phyloP scores from a whole-genome alignment of 2,329 filamentous ascomycete genomes.

The Trichophyton mentagrophytes region DNA sequence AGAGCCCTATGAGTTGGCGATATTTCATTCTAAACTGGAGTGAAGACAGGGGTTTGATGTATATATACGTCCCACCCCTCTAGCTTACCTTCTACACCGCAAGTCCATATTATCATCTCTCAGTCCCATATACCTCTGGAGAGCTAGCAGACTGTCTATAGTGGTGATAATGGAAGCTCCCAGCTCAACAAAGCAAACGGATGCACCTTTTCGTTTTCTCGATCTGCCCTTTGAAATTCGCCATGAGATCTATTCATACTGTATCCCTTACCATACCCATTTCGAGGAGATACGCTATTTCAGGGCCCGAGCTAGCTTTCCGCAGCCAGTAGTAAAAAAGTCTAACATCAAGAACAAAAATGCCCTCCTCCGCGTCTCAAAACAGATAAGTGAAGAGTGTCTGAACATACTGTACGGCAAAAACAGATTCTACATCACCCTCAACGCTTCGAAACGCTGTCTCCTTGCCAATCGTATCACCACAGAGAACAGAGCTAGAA shows the following conservation, averaged over 20 bases:
- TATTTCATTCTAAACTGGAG: not conserved
- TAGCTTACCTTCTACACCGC: not conserved
- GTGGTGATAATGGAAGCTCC: not conserved
- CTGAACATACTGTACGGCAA: not conserved
- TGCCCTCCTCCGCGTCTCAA: not conserved
- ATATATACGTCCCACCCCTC: not conserved
- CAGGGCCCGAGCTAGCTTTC: not conserved
- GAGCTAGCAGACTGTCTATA: not conserved
- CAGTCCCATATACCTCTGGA: not conserved
- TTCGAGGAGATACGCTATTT: slow-evolving; percentile 2
- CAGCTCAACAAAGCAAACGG: no score
- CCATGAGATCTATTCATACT: not conserved
- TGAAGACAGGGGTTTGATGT: not conserved
- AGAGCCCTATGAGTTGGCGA: not conserved
- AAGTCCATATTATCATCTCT: not conserved
- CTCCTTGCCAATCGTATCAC: not conserved
- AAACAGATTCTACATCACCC: not conserved
- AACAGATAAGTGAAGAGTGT: not conserved
- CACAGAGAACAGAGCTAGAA: not conserved
- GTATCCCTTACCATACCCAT: not conserved
- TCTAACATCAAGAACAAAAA: not conserved
- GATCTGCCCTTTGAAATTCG: not conserved
- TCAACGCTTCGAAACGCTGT: not conserved
- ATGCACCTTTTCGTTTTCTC: not conserved
- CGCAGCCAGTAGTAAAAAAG: not conserved